Evolutionary conservation across 2,329 filamentous ascomycete genomes (phyloP).

Genomic region (Stachybotrys chlorohalonatus): DNA sequence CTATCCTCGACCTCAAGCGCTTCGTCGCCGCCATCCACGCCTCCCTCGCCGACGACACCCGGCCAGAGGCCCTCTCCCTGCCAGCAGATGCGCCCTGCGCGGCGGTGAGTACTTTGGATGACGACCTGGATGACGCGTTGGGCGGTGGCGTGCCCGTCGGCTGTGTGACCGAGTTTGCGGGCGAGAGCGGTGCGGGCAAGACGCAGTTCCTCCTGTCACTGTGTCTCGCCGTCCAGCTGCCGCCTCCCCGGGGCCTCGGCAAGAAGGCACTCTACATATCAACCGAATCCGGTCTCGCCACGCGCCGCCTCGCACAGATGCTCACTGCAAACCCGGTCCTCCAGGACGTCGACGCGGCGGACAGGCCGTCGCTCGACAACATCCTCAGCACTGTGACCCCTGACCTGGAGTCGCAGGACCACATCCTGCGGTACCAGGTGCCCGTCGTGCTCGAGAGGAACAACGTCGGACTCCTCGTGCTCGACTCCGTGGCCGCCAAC

Average conservation of each 20-base stretch:
- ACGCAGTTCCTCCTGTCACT: conserved; percentile 86
- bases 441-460: conserved; percentile 73
- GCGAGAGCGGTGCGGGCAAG: conserved; percentile 91
- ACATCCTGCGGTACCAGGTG: conserved; percentile 87
- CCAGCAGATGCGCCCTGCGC: neutral
- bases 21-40: conserved; percentile 59
- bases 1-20: conserved; percentile 69
- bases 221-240: conserved; percentile 76
- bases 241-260: conserved; percentile 59
- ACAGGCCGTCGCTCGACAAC: conserved; percentile 56
- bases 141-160: conserved; percentile 74
- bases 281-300: conserved; percentile 80
- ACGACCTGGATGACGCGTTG: conserved; percentile 57
- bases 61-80: conserved; percentile 7
- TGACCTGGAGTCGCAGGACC: conserved; percentile 89
- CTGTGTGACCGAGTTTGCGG: conserved; percentile 80
- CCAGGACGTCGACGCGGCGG: conserved; percentile 15
- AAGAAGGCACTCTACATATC: conserved; percentile 85
- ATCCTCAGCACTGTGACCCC: conserved; percentile 77
- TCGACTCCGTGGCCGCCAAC: conserved; percentile 93
- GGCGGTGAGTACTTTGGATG: conserved; percentile 71
- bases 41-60: conserved; percentile 56
- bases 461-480: conserved; percentile 69
- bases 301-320: conserved; percentile 72
- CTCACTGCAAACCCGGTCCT: conserved; percentile 58